phyloP scores from a whole-genome alignment of 2,329 filamentous ascomycete species.

The Aspergillus sp. region DNA sequence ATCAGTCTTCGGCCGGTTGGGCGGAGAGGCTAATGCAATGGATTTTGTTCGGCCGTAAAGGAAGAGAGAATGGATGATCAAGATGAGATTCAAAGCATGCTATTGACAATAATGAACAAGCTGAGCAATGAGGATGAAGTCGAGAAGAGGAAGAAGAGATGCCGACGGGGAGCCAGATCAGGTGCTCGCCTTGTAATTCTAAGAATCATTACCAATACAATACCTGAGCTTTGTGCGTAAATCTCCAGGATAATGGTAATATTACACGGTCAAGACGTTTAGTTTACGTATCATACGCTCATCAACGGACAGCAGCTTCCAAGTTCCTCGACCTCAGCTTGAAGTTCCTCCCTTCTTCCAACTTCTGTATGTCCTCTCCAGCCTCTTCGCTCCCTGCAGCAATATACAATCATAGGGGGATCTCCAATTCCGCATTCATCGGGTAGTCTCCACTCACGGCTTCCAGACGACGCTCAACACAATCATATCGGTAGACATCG shows the following conservation, averaged over 20 bases:
- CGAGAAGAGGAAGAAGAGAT: background rate
- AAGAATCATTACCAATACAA: background rate
- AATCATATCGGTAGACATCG: background rate
- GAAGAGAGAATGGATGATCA: background rate
- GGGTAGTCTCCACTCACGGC: background rate
- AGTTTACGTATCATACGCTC: background rate
- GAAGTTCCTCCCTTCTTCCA: background rate
- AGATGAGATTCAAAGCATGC: background rate
- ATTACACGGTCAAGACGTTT: background rate
- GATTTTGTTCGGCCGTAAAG: slow-evolving; percentile 12
- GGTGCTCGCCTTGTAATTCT: background rate
- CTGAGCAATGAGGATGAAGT: background rate
- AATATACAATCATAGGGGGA: background rate
- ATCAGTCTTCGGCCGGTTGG: slow-evolving; percentile 16
- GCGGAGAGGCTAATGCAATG: slow-evolving; percentile 17
- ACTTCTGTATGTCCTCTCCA: background rate
- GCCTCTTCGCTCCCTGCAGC: background rate
- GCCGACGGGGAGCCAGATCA: background rate
- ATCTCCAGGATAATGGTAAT: background rate
- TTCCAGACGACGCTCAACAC: background rate
- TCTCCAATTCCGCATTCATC: background rate
- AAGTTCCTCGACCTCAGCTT: background rate
- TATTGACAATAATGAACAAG: background rate
- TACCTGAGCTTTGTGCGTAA: background rate
- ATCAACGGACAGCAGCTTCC: background rate